Base-by-base conservation (phyloP, 208 protist species). In the Crithidia fasciculata region DNA sequence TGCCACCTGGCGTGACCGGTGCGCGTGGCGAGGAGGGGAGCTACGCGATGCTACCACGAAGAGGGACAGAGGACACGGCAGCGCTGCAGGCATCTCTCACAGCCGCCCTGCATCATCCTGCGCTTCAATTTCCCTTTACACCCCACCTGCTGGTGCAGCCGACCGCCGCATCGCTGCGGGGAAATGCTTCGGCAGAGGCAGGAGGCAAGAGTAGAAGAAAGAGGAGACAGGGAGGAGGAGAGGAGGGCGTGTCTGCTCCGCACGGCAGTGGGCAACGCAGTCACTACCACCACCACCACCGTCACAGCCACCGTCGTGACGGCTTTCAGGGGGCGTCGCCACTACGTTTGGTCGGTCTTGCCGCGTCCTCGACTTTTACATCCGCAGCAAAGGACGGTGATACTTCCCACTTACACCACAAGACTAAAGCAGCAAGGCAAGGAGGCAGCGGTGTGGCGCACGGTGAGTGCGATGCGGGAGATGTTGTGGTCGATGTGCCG, bases 101-200 rank as follows among this genome's bases (percentile, higher is more conserved):
- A 0, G 44, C 67, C 7, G 56, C 67, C 19, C 67, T 72, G 67
- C 40, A 15, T 4, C 53, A 72, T n/a, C 65, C 65, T 1, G 8
- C 41, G 8, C 43, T 70, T n/a, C 65, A 70, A 43, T 70, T 70
- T n/a, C 65, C 65, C 4, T 70, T 50, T 50, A 61, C 50, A 4
- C 4, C 53, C 2, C 50, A 53, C 16, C 53, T 70, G 16, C 62
- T 54, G 47, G 47, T 67, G n/a, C n/a, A 41, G 12, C 45, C 45
- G 12, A 8, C 7, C 45, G 45, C 7, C 12, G 45, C 15, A 28
- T 41, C 19, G 0, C 2, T 5, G 13, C 8, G 19, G 9, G 37
- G 45, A 39, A 18, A 9, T 5, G 45, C 44, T 4, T 13, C 5
- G 45, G 41, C n/a, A 16, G 19, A 28, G 28, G 28, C 28, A 28